Percentiles rank a stretch among this genome's conserved stretches.
Evolutionary conservation across 2,329 filamentous ascomycete species (phyloP).

Genomic region (Pseudopyricularia javanii): DNA sequence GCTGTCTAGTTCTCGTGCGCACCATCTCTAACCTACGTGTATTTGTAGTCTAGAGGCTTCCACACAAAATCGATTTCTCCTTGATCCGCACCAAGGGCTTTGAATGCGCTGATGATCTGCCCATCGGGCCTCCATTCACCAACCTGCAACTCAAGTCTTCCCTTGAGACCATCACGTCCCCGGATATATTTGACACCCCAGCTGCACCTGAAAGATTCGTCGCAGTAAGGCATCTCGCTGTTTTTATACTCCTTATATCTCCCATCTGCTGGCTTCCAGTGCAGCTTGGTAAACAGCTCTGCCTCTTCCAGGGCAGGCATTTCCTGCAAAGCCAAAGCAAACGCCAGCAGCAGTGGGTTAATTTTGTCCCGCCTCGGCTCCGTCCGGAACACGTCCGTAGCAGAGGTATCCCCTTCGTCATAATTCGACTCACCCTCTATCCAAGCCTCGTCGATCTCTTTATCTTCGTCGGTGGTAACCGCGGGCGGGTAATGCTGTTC

Average conservation of each 20-base stretch:
- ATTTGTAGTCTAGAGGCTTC: not conserved
- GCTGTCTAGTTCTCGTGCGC: no score
- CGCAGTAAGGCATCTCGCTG: not conserved
- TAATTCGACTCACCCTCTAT: not conserved
- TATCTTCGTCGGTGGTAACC: constrained; percentile 7
- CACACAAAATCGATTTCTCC: not conserved
- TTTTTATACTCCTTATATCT: constrained; percentile 2
- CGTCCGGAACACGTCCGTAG: constrained; percentile 11
- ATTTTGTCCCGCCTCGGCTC: constrained; percentile 8
- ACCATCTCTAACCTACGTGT: not conserved
- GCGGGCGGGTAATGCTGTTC: constrained; percentile 11
- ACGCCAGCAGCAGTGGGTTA: constrained; percentile 12
- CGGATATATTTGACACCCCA: not conserved
- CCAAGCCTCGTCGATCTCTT: constrained; percentile 5
- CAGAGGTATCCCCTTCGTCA: constrained; percentile 2
- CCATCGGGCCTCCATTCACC: constrained; percentile 12
- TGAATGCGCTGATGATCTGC: constrained; percentile 9
- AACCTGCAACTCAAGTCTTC: constrained; percentile 12
- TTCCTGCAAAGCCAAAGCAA: constrained; percentile 10
- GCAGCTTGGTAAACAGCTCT: constrained; percentile 11
- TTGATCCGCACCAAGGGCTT: constrained; percentile 1
- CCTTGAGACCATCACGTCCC: constrained; percentile 2
- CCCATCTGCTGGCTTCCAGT: constrained; percentile 10
- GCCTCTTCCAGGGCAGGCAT: constrained; percentile 12
- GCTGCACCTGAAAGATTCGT: not conserved